Conservation (phyloP, 129 eudicot species). For the Mikania micrantha region DNA sequence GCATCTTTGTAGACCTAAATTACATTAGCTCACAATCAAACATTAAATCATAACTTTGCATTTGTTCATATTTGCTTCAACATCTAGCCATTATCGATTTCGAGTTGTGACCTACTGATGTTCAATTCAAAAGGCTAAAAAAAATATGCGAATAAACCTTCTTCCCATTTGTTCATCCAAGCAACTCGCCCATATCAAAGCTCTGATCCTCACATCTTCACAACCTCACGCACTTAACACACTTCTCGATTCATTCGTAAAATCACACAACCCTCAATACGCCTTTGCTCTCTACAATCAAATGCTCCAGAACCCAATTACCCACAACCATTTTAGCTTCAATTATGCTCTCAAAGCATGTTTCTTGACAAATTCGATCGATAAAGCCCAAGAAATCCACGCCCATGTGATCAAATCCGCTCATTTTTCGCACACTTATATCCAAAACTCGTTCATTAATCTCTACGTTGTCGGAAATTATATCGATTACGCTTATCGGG, state of each 20-base stretch:
- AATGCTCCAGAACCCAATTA: slow-evolving; percentile 27
- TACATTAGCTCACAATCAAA: too few species aligned
- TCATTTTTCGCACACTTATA: slow-evolving; percentile 26
- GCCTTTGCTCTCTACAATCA: slow-evolving; percentile 31
- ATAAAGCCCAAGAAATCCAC: slow-evolving; percentile 37
- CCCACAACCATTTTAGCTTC: slow-evolving; percentile 38
- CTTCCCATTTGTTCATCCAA: slow-evolving; percentile 13
- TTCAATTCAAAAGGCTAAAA: not conserved
- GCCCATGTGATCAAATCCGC: slow-evolving; percentile 27
- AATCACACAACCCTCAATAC: slow-evolving; percentile 24
- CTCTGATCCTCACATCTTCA: slow-evolving; percentile 21
- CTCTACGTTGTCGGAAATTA: slow-evolving; percentile 27
- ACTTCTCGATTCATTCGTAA: slow-evolving; percentile 11
- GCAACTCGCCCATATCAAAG: slow-evolving; percentile 35
- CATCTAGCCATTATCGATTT: too few species aligned
- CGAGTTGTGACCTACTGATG: too few species aligned
- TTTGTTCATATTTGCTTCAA: too few species aligned
- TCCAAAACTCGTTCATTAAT: slow-evolving; percentile 29
- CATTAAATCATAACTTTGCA: too few species aligned
- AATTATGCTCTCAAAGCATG: slow-evolving; percentile 36
- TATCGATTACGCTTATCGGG: slow-evolving; percentile 18
- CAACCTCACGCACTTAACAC: slow-evolving; percentile 28
- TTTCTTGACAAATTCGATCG: slow-evolving; percentile 12
- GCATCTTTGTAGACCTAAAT: too few species aligned
- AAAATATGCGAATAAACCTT: slow-evolving; percentile 15